Evolutionary conservation across 257 asterid species (phyloP), one percentile per base, ranked within the genome.

Genomic region (Datura wrightii): DNA sequence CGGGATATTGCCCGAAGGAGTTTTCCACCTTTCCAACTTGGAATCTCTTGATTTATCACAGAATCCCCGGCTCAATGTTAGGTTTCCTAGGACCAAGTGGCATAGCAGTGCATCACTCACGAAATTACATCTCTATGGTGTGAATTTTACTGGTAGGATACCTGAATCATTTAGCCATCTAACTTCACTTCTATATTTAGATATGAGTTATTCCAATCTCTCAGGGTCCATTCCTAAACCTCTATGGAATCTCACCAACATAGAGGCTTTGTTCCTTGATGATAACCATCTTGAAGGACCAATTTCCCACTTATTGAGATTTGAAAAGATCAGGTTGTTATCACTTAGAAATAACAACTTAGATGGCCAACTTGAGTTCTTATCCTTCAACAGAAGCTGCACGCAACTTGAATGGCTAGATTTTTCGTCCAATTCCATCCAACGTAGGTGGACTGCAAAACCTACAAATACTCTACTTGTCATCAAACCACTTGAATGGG

Each of bases 231-330:
- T 83, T 60, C 84, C 31, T 24, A 24, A 24, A 24, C 31, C 90
- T 41, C 65, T 85, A 2, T 82, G 83, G 36, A 85, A 85, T 80
- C 86, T 88, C 44, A 69, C 74, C 11, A 59, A 37, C 36, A 39
- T 79, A 52, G 60, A 19, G 42, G 2, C 0, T 46, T 79, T 79
- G 54, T 3, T 11, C 42, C 83, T 52, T n/a, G 3, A 16, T 6
- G 0, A 19, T 31, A 79, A 79, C 59, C 7, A 10, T 18, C 60
- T 79, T n/a, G 48, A 50, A 19, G 82, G 83, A n/a, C 42, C 5
- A 5, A n/a, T 79, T 53, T 5, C 60, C 54, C 3, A 4, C 10
- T 67, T 67, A n/a, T 10, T 67, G 3, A 67, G 11, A 44, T 44
- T 39, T 13, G 8, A 31, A 44, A 69, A 44, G 52, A 3, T 39